Conservation (phyloP, 2,329 filamentous ascomycete genomes). For the Cladosporium sp. region DNA sequence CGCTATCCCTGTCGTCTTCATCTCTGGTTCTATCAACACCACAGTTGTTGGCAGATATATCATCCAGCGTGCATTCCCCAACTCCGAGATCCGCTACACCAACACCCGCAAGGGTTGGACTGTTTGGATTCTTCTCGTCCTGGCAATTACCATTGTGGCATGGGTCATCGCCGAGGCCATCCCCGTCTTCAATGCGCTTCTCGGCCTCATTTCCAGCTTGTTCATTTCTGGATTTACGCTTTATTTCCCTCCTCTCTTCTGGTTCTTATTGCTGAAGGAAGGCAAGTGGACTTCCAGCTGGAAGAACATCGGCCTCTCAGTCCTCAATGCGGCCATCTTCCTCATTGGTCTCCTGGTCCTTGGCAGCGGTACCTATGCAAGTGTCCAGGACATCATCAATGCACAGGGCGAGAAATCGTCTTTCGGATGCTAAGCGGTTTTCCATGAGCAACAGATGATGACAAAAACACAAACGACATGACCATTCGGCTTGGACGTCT, state of each 20-base stretch:
- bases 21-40: slow-evolving; percentile 70
- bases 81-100: slow-evolving; percentile 47
- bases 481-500: no score
- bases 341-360: slow-evolving; percentile 30
- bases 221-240: slow-evolving; percentile 64
- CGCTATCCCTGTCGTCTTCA: slow-evolving; percentile 68
- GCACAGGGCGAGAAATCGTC: neutral
- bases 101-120: slow-evolving; percentile 43
- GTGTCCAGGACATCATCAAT: slow-evolving; percentile 42
- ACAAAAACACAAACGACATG: no score
- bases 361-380: slow-evolving; percentile 43
- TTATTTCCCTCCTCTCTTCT: slow-evolving; percentile 37
- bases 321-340: slow-evolving; percentile 44
- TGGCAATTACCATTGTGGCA: slow-evolving; percentile 58
- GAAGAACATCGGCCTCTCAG: slow-evolving; percentile 42
- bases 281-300: slow-evolving; percentile 45
- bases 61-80: slow-evolving; percentile 60
- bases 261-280: slow-evolving; percentile 44
- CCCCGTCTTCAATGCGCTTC: slow-evolving; percentile 65
- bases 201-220: slow-evolving; percentile 60
- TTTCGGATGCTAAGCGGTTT: neutral
- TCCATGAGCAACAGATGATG: no score
- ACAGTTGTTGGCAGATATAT: slow-evolving; percentile 51
- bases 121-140: slow-evolving; percentile 59
- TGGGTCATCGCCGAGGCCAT: slow-evolving; percentile 70